Conservation (phyloP, 306 rosid species). For the Ceratonia siliqua region DNA sequence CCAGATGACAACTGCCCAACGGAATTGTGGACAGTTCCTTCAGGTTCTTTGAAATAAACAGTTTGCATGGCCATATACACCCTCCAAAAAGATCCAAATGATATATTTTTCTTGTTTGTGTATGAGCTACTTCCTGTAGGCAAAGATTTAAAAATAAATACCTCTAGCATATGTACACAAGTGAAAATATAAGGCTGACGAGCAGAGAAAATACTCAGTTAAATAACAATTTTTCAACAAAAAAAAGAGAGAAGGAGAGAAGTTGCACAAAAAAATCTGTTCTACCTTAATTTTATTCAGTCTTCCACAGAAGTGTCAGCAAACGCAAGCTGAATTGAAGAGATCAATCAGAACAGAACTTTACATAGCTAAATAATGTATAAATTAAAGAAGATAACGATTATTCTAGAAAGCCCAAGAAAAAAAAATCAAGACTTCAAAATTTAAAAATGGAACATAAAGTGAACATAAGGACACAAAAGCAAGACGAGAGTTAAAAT, state of each 20-base stretch:
- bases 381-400: not conserved
- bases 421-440: conserved; percentile 20
- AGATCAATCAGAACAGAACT: conserved; percentile 25
- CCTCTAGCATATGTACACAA: not conserved
- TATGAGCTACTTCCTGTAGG: conserved; percentile 39
- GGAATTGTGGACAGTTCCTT: conserved; percentile 56
- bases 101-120: conserved; percentile 2
- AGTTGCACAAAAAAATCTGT: conserved; percentile 10
- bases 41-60: conserved; percentile 67
- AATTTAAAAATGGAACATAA: conserved; percentile 23
- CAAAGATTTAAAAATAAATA: conserved; percentile 13
- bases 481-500: conserved; percentile 36
- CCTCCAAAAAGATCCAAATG: conserved; percentile 36
- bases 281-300: conserved; percentile 36
- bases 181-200: not conserved
- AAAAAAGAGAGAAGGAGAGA: not conserved
- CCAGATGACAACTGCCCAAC: conserved; percentile 56
- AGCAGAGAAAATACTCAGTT: not conserved
- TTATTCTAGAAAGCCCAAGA: conserved; percentile 4
- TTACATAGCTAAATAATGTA: not conserved
- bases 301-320: conserved; percentile 33
- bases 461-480: conserved; percentile 38
- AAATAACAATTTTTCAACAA: not conserved
- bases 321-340: conserved; percentile 36
- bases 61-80: conserved; percentile 70